phyloP scores from a whole-genome alignment of 345 rosid genomes.

The Dimocarpus longan region DNA sequence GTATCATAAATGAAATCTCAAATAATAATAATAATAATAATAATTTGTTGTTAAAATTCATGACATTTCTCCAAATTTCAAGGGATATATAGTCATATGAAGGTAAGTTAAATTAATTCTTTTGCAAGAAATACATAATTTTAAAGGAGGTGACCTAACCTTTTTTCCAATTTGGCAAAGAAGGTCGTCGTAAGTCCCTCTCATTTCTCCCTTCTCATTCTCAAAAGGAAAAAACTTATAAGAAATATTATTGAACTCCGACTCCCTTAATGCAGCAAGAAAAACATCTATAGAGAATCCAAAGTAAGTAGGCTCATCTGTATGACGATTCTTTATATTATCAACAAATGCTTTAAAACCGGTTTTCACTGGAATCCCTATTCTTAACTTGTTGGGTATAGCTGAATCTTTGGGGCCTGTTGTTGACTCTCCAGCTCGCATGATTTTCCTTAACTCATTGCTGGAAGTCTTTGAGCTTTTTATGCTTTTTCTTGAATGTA shows the following conservation, averaged over 20 bases:
- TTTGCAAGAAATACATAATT: too few relatives aligned
- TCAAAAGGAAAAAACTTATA: constrained; percentile 27
- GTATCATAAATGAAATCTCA: too few relatives aligned
- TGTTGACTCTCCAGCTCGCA: constrained; percentile 33
- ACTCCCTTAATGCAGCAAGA: constrained; percentile 24
- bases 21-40: too few relatives aligned
- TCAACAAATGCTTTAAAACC: constrained; percentile 42
- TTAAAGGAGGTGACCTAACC: too few relatives aligned
- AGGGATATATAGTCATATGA: too few relatives aligned
- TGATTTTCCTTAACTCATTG: constrained; percentile 6
- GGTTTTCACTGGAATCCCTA: constrained; percentile 38
- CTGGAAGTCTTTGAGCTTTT: background rate
- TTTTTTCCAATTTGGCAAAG: constrained; percentile 8
- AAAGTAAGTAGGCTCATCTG: background rate
- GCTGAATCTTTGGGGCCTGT: constrained; percentile 29
- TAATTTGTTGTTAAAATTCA: too few relatives aligned
- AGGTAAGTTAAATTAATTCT: too few relatives aligned
- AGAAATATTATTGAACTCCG: constrained; percentile 20
- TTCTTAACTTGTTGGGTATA: constrained; percentile 12
- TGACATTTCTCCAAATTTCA: too few relatives aligned
- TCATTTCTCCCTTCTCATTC: constrained; percentile 8
- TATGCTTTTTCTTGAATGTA: background rate
- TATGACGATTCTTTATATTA: constrained; percentile 10
- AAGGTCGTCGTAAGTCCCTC: constrained; percentile 32
- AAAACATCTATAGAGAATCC: constrained; percentile 50